These are phyloP conservation scores for Penicillium sclerotiorum DNA, from an alignment of 2,329 filamentous ascomycete genomes.

Conservation along the genomic window DNA sequence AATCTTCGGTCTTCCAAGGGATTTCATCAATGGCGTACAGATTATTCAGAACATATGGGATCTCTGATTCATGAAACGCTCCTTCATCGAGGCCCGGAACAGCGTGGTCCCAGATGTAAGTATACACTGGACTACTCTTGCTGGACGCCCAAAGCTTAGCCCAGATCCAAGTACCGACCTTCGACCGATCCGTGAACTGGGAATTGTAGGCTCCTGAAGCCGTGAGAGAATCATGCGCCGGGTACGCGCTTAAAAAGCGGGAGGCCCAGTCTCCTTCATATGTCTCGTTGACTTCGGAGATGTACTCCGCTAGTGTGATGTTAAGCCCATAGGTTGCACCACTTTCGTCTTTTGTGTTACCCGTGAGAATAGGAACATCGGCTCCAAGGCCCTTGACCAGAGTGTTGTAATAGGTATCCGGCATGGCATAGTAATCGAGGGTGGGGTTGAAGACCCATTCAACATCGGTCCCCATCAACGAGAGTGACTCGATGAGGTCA, in stretches of 20 bases:
- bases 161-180: constrained; percentile 2
- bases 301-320: neutral
- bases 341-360: constrained; percentile 1
- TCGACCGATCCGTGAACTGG: neutral
- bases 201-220: neutral
- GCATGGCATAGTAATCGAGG: neutral
- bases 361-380: neutral
- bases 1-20: neutral
- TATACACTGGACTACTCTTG: neutral
- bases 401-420: neutral
- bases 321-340: neutral
- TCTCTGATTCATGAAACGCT: neutral
- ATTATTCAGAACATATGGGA: neutral
- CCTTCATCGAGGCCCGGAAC: neutral
- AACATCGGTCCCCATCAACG: neutral
- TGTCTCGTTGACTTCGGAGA: neutral
- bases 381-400: neutral
- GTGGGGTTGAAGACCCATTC: neutral
- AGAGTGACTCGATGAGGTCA: neutral
- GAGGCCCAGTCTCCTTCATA: neutral
- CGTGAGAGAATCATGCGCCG: neutral
- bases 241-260: neutral
- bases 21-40: neutral
- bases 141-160: neutral
- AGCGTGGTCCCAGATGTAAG: neutral